Evolutionary conservation across 306 rosid genomes (phyloP).

Genomic region (Mimosa bimucronata): DNA sequence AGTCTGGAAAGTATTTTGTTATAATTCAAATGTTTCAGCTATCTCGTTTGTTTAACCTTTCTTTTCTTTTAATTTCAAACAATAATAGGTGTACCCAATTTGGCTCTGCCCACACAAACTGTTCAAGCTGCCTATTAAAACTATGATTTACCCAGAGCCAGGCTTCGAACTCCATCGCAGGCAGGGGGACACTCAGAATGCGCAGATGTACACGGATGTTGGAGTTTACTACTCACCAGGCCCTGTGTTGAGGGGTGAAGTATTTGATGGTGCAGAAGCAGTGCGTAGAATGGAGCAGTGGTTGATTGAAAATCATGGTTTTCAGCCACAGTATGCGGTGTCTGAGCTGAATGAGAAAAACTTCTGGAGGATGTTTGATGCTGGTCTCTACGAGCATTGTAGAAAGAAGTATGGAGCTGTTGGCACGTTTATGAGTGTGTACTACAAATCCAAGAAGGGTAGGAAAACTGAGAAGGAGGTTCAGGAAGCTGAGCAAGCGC

Average conservation of each 20-base stretch:
- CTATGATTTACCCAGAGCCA: conserved; percentile 86
- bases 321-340: conserved; percentile 93
- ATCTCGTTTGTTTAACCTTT: neutral
- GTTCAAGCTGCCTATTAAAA: conserved; percentile 72
- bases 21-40: neutral
- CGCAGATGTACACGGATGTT: conserved; percentile 95
- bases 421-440: conserved; percentile 94
- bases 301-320: conserved; percentile 91
- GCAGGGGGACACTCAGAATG: conserved; percentile 85
- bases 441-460: conserved; percentile 97
- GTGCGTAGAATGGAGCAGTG: conserved; percentile 80
- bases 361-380: conserved; percentile 97
- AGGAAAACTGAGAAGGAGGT: conserved; percentile 99
- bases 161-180: conserved; percentile 85
- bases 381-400: conserved; percentile 71
- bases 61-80: neutral
- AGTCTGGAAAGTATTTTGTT: neutral
- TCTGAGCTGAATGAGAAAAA: conserved; percentile 84
- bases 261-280: conserved; percentile 79
- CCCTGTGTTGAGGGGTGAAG: conserved; percentile 93
- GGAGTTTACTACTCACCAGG: conserved; percentile 97
- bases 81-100: conserved; percentile 80
- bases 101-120: conserved; percentile 97
- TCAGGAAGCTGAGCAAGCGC: conserved; percentile 90
- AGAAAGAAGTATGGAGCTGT: conserved; percentile 88